phyloP scores from a whole-genome alignment of 345 rosid species.

The Brassica juncea region DNA sequence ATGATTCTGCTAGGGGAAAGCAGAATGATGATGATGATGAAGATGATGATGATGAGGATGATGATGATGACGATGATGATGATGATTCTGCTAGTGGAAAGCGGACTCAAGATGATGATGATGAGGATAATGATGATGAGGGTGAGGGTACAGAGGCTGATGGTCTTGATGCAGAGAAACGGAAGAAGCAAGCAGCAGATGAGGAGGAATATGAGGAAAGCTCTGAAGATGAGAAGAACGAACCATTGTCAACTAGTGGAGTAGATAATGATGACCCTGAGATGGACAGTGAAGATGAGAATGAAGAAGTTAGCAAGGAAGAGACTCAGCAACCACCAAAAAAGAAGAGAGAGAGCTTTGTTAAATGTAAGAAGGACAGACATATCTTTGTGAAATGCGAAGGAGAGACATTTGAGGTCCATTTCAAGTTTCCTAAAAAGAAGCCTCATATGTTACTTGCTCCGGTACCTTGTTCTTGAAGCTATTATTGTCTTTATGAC shows the following conservation, averaged over 20 bases:
- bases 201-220: slow-evolving; percentile 80
- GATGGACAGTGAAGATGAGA: slow-evolving; percentile 25
- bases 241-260: slow-evolving; percentile 36
- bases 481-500: slow-evolving; percentile 1
- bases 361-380: slow-evolving; percentile 45
- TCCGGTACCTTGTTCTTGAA: slow-evolving; percentile 56
- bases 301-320: slow-evolving; percentile 45
- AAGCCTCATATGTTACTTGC: slow-evolving; percentile 87
- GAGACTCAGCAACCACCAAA: slow-evolving; percentile 31
- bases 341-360: slow-evolving; percentile 37
- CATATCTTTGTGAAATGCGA: slow-evolving; percentile 45
- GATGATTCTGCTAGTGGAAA: slow-evolving; percentile 20
- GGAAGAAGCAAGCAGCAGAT: slow-evolving; percentile 56
- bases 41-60: slow-evolving; percentile 43
- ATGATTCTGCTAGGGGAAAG: slow-evolving; percentile 47
- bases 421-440: slow-evolving; percentile 53
- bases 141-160: slow-evolving; percentile 49
- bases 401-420: slow-evolving; percentile 65
- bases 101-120: slow-evolving; percentile 50
- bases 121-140: slow-evolving; percentile 12
- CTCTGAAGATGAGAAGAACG: slow-evolving; percentile 52
- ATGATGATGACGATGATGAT: slow-evolving; percentile 50
- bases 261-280: slow-evolving; percentile 35
- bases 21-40: slow-evolving; percentile 17
- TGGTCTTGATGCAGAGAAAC: slow-evolving; percentile 81